These are phyloP conservation scores for Hypoxylon sp. DNA, from an alignment of 2,329 filamentous ascomycete genomes.

Conservation along the genomic window DNA sequence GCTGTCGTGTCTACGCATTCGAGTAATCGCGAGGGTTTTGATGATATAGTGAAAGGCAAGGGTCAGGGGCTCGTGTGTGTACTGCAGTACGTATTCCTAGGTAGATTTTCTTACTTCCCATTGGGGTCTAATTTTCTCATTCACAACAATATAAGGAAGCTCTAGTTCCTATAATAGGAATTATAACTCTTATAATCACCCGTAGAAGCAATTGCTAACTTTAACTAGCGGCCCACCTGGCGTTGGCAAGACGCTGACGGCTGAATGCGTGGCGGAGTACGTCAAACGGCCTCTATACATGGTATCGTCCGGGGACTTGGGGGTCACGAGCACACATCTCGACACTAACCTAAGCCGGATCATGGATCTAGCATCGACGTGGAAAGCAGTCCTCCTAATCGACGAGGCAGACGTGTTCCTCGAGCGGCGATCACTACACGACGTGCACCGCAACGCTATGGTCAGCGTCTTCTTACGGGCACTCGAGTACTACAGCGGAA, in stretches of 20 bases:
- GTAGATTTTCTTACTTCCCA: background rate
- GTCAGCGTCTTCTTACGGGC: slow-evolving; percentile 48
- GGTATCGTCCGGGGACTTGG: slow-evolving; percentile 54
- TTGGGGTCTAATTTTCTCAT: background rate
- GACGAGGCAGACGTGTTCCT: slow-evolving; percentile 56
- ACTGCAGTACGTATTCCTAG: slow-evolving; percentile 52
- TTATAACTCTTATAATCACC: background rate
- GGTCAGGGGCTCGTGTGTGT: slow-evolving; percentile 61
- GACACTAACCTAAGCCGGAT: slow-evolving; percentile 47
- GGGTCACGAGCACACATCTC: slow-evolving; percentile 46
- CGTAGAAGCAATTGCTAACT: background rate
- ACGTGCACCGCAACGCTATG: slow-evolving; percentile 46
- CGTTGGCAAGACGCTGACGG: slow-evolving; percentile 60
- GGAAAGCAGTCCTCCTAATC: slow-evolving; percentile 57
- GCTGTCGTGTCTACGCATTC: slow-evolving; percentile 43
- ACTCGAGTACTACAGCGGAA: slow-evolving; percentile 46
- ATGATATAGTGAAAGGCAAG: slow-evolving; percentile 47
- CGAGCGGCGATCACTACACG: slow-evolving; percentile 53
- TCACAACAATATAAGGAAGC: background rate
- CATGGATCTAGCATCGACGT: slow-evolving; percentile 60
- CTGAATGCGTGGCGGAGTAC: slow-evolving; percentile 58
- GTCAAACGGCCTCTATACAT: slow-evolving; percentile 55
- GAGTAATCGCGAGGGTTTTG: slow-evolving; percentile 31
- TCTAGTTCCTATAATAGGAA: background rate
- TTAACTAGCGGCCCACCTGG: slow-evolving; percentile 58